phyloP scores from a whole-genome alignment of 75 land plant species.

The Pseudotsuga menziesii region DNA sequence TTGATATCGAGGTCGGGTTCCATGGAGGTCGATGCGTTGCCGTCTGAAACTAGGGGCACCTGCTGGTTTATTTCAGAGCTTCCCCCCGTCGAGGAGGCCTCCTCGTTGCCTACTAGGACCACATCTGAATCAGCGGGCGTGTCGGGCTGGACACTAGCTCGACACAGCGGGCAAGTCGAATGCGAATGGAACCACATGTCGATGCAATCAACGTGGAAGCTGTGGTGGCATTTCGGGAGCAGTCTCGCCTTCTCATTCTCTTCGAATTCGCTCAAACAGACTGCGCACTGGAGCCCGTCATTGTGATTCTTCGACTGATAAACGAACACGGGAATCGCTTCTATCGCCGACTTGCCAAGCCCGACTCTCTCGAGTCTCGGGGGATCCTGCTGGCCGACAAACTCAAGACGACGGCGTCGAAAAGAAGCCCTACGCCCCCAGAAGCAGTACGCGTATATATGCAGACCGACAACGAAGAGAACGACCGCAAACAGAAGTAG shows the following conservation, averaged over 20 bases:
- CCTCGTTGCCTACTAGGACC: background rate
- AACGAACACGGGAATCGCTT: background rate
- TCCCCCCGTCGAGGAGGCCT: background rate
- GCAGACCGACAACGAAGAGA: constrained; percentile 9
- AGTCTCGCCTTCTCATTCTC: constrained; percentile 29
- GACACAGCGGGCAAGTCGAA: constrained; percentile 45
- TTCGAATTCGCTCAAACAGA: constrained; percentile 56
- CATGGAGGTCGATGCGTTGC: no score
- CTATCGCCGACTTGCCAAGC: background rate
- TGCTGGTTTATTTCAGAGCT: background rate
- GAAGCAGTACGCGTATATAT: constrained; percentile 9
- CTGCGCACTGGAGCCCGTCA: constrained; percentile 40
- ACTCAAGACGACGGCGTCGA: background rate
- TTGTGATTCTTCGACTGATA: background rate
- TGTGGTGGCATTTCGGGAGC: constrained; percentile 40
- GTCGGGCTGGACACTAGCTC: constrained; percentile 16
- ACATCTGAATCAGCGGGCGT: background rate
- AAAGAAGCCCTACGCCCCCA: background rate
- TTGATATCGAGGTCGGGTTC: background rate
- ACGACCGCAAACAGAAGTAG: constrained; percentile 7
- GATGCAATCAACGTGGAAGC: constrained; percentile 45
- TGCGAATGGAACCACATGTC: constrained; percentile 61
- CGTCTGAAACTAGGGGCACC: background rate
- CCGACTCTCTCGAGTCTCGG: background rate
- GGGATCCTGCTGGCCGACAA: background rate